These are phyloP conservation scores for Gastrodia elata DNA, from an alignment of 106 monocot genomes.

Conservation along the genomic window DNA sequence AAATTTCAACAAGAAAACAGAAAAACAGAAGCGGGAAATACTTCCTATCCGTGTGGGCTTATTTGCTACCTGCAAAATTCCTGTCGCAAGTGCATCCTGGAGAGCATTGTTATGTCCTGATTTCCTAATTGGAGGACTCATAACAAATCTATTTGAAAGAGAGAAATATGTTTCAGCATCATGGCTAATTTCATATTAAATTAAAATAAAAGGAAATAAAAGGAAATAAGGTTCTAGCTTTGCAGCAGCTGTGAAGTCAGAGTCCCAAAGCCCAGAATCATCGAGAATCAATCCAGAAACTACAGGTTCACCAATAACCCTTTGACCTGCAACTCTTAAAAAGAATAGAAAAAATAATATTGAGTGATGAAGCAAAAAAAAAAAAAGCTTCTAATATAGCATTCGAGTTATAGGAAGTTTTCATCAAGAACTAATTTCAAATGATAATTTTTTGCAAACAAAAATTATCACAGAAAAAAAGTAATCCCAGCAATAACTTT, in stretches of 20 bases:
- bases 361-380: neutral
- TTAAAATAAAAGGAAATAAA: neutral
- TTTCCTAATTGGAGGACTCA: constrained; percentile 94
- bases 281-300: constrained; percentile 89
- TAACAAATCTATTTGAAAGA: constrained; percentile 61
- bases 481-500: neutral
- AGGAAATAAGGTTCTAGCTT: constrained; percentile 33
- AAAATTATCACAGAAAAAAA: neutral
- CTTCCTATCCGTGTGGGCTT: neutral
- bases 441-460: neutral
- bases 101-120: constrained; percentile 82
- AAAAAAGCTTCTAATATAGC: neutral
- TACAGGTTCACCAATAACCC: constrained; percentile 95
- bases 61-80: constrained; percentile 67
- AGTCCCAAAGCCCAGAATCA: constrained; percentile 90
- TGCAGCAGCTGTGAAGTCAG: constrained; percentile 84
- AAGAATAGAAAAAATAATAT: neutral
- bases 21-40: neutral
- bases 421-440: neutral
- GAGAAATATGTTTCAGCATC: constrained; percentile 1
- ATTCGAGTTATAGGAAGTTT: neutral
- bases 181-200: neutral
- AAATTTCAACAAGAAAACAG: neutral
- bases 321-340: constrained; percentile 59
- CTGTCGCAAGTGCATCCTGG: constrained; percentile 85